Evolutionary conservation across 495 filamentous ascomycete species (phyloP).

Genomic region (Talaromyces liani): DNA sequence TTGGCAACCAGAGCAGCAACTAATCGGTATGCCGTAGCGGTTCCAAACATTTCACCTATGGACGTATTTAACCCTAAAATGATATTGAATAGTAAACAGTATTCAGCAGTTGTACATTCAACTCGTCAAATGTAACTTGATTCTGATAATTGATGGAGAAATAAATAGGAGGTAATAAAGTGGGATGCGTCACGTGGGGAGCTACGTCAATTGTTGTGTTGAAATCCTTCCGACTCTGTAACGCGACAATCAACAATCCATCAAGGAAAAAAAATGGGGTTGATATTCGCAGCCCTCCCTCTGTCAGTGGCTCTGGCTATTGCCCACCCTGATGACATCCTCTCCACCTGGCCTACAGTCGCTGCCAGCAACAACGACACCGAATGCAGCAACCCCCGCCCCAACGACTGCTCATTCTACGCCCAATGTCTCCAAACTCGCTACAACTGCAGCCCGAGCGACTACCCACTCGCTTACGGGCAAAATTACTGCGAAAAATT

Average conservation of each 20-base stretch:
- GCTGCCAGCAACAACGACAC: not conserved
- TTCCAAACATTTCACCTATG: not conserved
- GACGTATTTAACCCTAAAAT: not conserved
- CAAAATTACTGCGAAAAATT: slow-evolving; percentile 18
- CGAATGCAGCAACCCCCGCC: slow-evolving; percentile 11
- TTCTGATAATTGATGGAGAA: not conserved
- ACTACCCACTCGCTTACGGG: slow-evolving; percentile 16
- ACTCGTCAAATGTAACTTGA: not conserved
- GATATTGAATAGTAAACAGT: not conserved
- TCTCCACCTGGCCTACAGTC: not conserved
- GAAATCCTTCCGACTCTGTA: not conserved
- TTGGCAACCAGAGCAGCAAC: not conserved
- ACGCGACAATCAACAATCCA: not conserved
- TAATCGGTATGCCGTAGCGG: not conserved
- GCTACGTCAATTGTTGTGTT: not conserved
- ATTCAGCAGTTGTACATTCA: not conserved
- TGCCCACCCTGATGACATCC: not conserved
- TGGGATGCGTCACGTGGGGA: not conserved
- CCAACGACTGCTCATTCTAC: slow-evolving; percentile 18
- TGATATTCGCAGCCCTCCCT: not conserved
- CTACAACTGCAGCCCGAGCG: slow-evolving; percentile 12
- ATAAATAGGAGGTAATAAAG: not conserved
- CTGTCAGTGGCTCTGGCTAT: not conserved
- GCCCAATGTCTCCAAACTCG: slow-evolving; percentile 14
- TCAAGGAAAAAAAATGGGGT: not conserved